Evolutionary conservation across 2,329 filamentous ascomycete genomes (phyloP).

Genomic region (Kalmusia sp.): DNA sequence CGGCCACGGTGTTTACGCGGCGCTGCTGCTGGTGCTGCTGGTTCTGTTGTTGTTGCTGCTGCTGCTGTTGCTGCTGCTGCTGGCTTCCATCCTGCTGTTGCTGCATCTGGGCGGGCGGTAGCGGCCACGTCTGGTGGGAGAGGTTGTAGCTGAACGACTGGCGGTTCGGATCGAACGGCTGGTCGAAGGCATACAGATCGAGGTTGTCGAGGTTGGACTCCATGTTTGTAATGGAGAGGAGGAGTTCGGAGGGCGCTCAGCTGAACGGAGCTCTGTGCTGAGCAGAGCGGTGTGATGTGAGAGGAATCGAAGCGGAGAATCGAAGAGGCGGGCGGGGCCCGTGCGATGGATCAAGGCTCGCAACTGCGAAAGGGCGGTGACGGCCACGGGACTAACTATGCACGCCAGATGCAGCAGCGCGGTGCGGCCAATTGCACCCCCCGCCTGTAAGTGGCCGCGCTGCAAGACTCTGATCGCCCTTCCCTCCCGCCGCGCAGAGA

Average conservation of each 20-base stretch:
- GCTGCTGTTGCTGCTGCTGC: conserved; percentile 22
- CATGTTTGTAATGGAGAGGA: conserved; percentile 44
- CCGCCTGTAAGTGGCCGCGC: background rate
- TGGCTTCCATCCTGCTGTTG: conserved; percentile 31
- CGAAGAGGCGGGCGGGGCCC: conserved; percentile 18
- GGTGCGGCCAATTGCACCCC: conserved; percentile 15
- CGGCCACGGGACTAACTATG: conserved; percentile 27
- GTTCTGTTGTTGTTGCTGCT: conserved; percentile 22
- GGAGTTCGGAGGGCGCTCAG: conserved; percentile 36
- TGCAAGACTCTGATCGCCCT: conserved; percentile 16
- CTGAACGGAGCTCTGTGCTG: conserved; percentile 41
- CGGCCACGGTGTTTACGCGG: conserved; percentile 35
- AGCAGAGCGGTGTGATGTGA: conserved; percentile 35
- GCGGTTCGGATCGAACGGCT: conserved; percentile 45
- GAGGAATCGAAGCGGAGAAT: conserved; percentile 24
- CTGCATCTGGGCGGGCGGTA: conserved; percentile 44
- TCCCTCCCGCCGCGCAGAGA: conserved; percentile 10
- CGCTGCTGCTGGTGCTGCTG: conserved; percentile 26
- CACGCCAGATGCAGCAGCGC: conserved; percentile 17
- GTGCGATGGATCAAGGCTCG: conserved; percentile 19
- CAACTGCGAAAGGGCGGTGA: conserved; percentile 24
- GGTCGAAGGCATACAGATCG: conserved; percentile 51
- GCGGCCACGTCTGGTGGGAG: conserved; percentile 45
- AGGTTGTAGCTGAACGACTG: conserved; percentile 36
- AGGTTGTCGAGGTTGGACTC: conserved; percentile 50